Evolutionary conservation across 1,284 basidiomycete species (phyloP), one percentile per base, ranked within the genome.

Genomic region (Ustilago xerochloae): DNA sequence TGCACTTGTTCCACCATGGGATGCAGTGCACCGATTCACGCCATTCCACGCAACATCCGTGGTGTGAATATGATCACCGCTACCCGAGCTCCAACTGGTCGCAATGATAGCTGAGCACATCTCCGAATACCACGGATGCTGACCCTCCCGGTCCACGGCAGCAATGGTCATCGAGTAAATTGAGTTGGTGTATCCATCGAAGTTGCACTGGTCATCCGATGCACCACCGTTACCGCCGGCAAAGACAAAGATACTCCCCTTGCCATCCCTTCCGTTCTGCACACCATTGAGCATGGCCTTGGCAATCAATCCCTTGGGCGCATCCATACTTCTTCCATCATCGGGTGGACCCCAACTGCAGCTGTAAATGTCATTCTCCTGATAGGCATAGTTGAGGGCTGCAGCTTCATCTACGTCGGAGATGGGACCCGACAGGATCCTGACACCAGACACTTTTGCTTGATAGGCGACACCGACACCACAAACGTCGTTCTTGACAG

Each of bases 291-390:
- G 87, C 78, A 99, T 91, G 6, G 97, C 93, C 84, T 97, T 97
- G 84, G 93, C 89, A 79, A 99, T 97, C 47, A 99, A 87, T 75
- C 93, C 92, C 28, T 90, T 90, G 1, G 97, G 97, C 0, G 90
- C 94, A 83, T 99, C 97, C 95, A 99, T 98, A 16, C 92, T 91
- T 77, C 88, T 88, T 6, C 96, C 96, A 80, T 97, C 93, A 85
- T 99, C 97, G 0, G 96, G 92, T 8, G 97, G 97, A 13, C 97
- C 97, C 96, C 96, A 99, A 64, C 92, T 94, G 86, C 97, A 99
- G 62, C 92, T 94, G 87, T 92, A 99, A 77, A 96, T 94, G 49
- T 92, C 92, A 63, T 93, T 94, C 75, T 93, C 91, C 79, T 98
- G 92, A 84, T 91, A 99, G 15, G 91, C 93, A 75, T 87, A 97